Percentiles rank a stretch among this genome's conserved stretches.
Conservation (phyloP, 129 eudicot genomes). For the Tanacetum coccineum region DNA sequence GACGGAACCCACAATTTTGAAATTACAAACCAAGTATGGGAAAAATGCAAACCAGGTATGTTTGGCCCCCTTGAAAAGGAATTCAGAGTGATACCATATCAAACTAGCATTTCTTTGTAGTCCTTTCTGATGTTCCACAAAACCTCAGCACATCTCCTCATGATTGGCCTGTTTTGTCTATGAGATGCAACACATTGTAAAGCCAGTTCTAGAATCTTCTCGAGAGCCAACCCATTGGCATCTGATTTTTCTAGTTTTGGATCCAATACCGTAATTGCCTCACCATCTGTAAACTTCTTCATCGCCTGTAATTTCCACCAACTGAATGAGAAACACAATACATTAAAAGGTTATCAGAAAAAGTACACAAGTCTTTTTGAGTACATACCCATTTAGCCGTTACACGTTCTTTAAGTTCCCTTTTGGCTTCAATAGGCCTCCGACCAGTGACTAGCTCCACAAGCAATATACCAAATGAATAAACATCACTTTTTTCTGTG, state of each 20-base stretch:
- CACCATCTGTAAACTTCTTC: conserved; percentile 61
- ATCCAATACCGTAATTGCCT: conserved; percentile 56
- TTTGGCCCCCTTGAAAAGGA: conserved; percentile 2
- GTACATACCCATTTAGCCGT: conserved; percentile 83
- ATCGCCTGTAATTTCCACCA: conserved; percentile 53
- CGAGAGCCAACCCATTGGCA: conserved; percentile 47
- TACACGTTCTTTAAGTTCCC: conserved; percentile 57
- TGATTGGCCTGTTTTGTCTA: conserved; percentile 59
- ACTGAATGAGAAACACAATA: background rate
- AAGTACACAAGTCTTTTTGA: conserved; percentile 4
- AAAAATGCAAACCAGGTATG: conserved; percentile 7
- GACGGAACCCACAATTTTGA: conserved; percentile 1
- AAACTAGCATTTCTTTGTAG: conserved; percentile 45
- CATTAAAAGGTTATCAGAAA: background rate
- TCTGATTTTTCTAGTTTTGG: conserved; percentile 61
- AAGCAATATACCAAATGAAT: conserved; percentile 89
- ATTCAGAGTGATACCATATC: conserved; percentile 16
- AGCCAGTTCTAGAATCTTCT: conserved; percentile 75
- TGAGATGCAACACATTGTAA: conserved; percentile 68
- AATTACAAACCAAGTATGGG: background rate
- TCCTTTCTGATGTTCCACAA: conserved; percentile 90
- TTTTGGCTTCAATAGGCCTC: conserved; percentile 81
- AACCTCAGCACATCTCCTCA: conserved; percentile 83
- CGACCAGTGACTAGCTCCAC: conserved; percentile 88
- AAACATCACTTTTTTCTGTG: conserved; percentile 90